Evolutionary conservation across 495 filamentous ascomycete genomes (phyloP), one percentile per base, ranked within the genome.

Genomic region (Penicillium nucicola): DNA sequence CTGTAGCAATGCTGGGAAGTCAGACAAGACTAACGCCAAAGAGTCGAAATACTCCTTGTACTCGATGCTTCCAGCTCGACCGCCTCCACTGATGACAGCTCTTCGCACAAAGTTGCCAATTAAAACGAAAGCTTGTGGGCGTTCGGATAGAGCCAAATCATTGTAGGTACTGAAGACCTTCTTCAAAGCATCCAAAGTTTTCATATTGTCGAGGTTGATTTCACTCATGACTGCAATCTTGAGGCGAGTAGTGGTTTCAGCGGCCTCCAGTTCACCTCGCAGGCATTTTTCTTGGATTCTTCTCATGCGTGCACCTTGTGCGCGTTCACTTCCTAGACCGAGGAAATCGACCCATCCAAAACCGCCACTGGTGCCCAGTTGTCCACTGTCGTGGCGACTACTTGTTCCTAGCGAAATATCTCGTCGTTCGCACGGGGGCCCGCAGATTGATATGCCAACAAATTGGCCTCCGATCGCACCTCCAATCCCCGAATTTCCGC

Each of bases 261-360:
- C 44, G 15, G 53, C 31, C 55, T 64, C 58, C 33, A 49, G 64
- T 30, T 42, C 47, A 23, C 58, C 50, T 42, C 43, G 59, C 6
- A 73, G 48, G 42, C 65, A 70, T 54, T 61, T 67, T n/a, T 64
- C 56, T 60, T 90, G 85, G 3, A 95, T 70, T 55, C 78, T 86
- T 31, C 89, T 82, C 90, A 99, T 95, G 10, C 84, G 82, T 2
- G 81, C 67, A 0, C 93, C 92, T 10, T 84, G 82, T 19, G 90
- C 90, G 42, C 92, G 86, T 65, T 96, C 90, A 53, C 89, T 92
- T 7, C 93, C 93, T 2, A 92, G 81, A 17, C 95, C 93, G 0
- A 96, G 69, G 65, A 97, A 97, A 61, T 99, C 95, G 8, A 96
- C 86, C 89, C 95, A 97, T 10, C 93, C 95, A 62, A 97, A 95